phyloP scores from a whole-genome alignment of 768 basidiomycete species.

The Rhodotorula paludigena region DNA sequence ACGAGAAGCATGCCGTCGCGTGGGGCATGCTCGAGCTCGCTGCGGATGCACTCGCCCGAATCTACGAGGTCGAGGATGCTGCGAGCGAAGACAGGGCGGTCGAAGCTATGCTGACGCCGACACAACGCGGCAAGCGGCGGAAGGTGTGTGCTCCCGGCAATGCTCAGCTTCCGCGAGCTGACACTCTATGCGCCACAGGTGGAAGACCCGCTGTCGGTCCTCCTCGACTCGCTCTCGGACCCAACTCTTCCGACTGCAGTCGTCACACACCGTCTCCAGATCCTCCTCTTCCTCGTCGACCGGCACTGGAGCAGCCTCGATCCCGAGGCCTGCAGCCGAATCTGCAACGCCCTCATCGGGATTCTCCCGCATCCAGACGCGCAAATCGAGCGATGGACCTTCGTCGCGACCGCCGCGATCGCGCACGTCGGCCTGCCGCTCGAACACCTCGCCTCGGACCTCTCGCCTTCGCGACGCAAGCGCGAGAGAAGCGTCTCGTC shows the following conservation, averaged over 20 bases:
- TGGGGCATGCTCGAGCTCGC: constrained; percentile 78
- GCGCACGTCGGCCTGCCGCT: constrained; percentile 52
- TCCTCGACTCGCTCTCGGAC: constrained; percentile 26
- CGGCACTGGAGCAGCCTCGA: constrained; percentile 68
- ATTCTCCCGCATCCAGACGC: constrained; percentile 63
- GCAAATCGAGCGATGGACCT: constrained; percentile 73
- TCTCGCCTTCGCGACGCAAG: neutral
- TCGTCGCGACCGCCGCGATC: constrained; percentile 71
- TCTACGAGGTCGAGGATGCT: constrained; percentile 5
- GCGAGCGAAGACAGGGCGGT: neutral
- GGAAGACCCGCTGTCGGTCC: constrained; percentile 25
- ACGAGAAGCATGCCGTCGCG: constrained; percentile 61
- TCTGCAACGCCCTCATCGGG: constrained; percentile 58
- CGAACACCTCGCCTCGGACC: no score
- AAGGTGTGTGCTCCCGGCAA: constrained; percentile 6
- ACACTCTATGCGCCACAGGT: neutral
- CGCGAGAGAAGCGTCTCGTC: constrained; percentile 13
- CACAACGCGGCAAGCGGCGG: constrained; percentile 21
- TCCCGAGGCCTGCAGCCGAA: constrained; percentile 55
- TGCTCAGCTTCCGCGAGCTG: no score
- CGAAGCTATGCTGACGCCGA: constrained; percentile 1
- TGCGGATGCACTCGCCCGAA: constrained; percentile 53
- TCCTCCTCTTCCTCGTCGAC: constrained; percentile 77
- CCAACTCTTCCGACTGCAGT: neutral
- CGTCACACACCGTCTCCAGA: constrained; percentile 59